A percentile compares a stretch with the other conserved stretches of the same genome.
phyloP scores from a whole-genome alignment of 2,329 filamentous ascomycete genomes.

The Saccharata proteae region DNA sequence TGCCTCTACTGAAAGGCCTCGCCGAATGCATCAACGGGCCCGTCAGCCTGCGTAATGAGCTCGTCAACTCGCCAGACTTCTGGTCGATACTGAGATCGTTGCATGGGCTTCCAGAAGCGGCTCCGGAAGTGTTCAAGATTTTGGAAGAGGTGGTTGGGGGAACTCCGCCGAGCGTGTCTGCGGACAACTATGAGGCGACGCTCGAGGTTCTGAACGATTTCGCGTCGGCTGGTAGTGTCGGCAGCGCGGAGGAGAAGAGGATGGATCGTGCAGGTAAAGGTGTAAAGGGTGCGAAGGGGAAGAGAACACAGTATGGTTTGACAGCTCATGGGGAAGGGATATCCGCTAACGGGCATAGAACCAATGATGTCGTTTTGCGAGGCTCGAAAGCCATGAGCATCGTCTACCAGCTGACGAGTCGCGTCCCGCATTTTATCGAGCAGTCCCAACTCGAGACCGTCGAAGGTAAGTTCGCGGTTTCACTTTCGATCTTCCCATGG shows the following conservation, averaged over 20 bases:
- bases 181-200: constrained; percentile 89
- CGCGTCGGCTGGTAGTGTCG: constrained; percentile 67
- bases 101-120: constrained; percentile 55
- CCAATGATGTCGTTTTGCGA: constrained; percentile 61
- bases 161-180: constrained; percentile 70
- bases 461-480: constrained; percentile 47
- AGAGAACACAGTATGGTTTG: constrained; percentile 42
- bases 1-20: constrained; percentile 66
- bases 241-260: constrained; percentile 57
- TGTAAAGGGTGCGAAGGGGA: constrained; percentile 40
- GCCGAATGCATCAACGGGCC: constrained; percentile 68
- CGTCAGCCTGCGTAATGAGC: constrained; percentile 71
- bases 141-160: constrained; percentile 61
- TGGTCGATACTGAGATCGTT: constrained; percentile 81
- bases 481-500: neutral
- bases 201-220: constrained; percentile 81
- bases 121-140: constrained; percentile 74
- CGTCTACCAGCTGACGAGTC: constrained; percentile 68
- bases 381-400: constrained; percentile 71
- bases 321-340: no score
- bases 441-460: constrained; percentile 83
- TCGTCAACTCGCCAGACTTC: constrained; percentile 94
- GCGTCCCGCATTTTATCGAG: constrained; percentile 77
- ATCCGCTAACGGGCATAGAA: constrained; percentile 36
- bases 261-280: constrained; percentile 43